A percentile compares a stretch with the other conserved stretches of the same genome.
These are phyloP conservation scores for Heimioporus sp. DNA, from an alignment of 768 basidiomycete species.

Conservation along the genomic window DNA sequence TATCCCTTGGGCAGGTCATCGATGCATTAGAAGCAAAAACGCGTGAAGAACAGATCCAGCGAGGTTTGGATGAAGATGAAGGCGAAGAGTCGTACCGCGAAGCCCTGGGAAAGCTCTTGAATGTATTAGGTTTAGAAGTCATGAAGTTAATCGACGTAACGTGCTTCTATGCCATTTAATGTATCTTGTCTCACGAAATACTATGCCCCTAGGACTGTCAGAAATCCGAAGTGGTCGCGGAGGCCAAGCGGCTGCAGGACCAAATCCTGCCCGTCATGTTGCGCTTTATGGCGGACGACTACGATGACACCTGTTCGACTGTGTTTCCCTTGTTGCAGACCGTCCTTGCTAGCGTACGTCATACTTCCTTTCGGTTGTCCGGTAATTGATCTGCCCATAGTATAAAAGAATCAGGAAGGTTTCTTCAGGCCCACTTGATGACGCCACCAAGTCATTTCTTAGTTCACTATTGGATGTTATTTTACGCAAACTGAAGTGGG, in stretches of 20 bases:
- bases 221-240: slow-evolving; percentile 56
- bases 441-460: slow-evolving; percentile 73
- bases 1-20: slow-evolving; percentile 81
- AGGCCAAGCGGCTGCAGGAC: slow-evolving; percentile 61
- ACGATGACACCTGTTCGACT: slow-evolving; percentile 85
- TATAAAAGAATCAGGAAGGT: slow-evolving; percentile 75
- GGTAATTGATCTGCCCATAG: slow-evolving; percentile 38
- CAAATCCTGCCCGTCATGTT: slow-evolving; percentile 80
- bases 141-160: slow-evolving; percentile 79
- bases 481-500: slow-evolving; percentile 90
- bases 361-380: not conserved
- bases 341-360: slow-evolving; percentile 67
- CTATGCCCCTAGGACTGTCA: slow-evolving; percentile 48
- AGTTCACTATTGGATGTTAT: slow-evolving; percentile 73
- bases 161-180: slow-evolving; percentile 1
- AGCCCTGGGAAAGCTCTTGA: slow-evolving; percentile 80
- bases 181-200: slow-evolving; percentile 1
- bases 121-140: slow-evolving; percentile 78
- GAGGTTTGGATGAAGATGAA: slow-evolving; percentile 75
- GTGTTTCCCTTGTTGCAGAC: slow-evolving; percentile 79
- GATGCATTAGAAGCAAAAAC: slow-evolving; percentile 79
- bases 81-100: slow-evolving; percentile 89
- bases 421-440: slow-evolving; percentile 59
- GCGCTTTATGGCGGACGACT: slow-evolving; percentile 85
- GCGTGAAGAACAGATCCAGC: slow-evolving; percentile 58